Conservation (phyloP, 805 yeast genomes). For the Tetrapisispora fleetii region DNA sequence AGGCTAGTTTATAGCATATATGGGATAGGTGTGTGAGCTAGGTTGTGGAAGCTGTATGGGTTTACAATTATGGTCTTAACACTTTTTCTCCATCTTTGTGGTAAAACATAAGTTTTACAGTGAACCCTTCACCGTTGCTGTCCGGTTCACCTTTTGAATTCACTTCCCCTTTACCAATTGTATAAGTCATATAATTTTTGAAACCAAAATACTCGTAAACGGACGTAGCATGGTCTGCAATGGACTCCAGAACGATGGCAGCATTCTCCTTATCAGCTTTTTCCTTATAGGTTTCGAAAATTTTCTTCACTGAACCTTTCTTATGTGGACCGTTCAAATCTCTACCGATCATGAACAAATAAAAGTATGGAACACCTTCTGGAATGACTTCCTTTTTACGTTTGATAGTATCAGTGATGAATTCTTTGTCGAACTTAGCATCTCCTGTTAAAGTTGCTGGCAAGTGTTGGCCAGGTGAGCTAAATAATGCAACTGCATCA, state of each 20-base stretch:
- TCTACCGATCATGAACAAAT: constrained; percentile 28
- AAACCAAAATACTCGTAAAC: constrained; percentile 31
- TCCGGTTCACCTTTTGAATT: constrained; percentile 21
- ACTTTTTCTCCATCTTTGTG: constrained; percentile 18
- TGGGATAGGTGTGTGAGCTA: no score
- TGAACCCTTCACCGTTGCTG: constrained; percentile 26
- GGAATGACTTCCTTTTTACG: constrained; percentile 21
- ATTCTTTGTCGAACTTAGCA: constrained; percentile 21
- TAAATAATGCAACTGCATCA: constrained; percentile 28
- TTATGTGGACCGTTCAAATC: constrained; percentile 20
- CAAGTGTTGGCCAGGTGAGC: constrained; percentile 19
- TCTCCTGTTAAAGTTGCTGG: constrained; percentile 22
- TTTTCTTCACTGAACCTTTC: constrained; percentile 27
- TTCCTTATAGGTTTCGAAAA: constrained; percentile 21
- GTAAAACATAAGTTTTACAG: constrained; percentile 26
- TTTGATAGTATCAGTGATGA: constrained; percentile 17
- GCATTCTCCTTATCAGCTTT: constrained; percentile 24
- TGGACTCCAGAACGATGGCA: constrained; percentile 30
- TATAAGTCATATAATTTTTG: constrained; percentile 19
- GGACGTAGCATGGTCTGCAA: constrained; percentile 24
- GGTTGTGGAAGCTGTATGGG: background rate
- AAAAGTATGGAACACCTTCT: constrained; percentile 21
- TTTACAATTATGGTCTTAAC: constrained; percentile 1
- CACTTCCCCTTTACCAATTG: constrained; percentile 27
- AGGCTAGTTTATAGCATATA: no score